These are phyloP conservation scores for Hyphopichia wangnamkhiaoensis DNA, from an alignment of 1,139 yeast genomes.

Conservation along the genomic window DNA sequence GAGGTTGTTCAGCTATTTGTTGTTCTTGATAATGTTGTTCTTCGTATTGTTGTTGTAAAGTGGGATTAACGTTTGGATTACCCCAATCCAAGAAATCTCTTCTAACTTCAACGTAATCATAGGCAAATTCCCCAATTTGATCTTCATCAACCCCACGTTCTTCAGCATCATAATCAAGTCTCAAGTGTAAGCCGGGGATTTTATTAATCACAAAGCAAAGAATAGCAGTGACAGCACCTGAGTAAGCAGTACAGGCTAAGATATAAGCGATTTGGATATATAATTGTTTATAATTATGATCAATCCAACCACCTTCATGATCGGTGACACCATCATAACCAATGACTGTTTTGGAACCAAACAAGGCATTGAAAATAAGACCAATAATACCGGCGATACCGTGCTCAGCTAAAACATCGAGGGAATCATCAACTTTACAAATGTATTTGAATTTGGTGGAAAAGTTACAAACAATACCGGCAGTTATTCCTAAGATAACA, in stretches of 20 bases:
- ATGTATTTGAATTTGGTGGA: constrained; percentile 85
- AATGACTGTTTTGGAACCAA: constrained; percentile 84
- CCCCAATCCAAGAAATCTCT: constrained; percentile 83
- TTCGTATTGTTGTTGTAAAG: not conserved
- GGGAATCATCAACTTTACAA: constrained; percentile 82
- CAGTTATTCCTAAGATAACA: constrained; percentile 74
- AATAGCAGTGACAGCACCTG: constrained; percentile 74
- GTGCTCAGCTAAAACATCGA: constrained; percentile 97
- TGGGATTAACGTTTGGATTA: constrained; percentile 2
- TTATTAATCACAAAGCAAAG: constrained; percentile 72
- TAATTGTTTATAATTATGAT: constrained; percentile 87
- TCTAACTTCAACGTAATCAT: constrained; percentile 95
- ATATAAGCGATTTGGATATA: constrained; percentile 87
- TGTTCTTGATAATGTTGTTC: not conserved
- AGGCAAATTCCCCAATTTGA: constrained; percentile 97
- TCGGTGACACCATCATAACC: constrained; percentile 85
- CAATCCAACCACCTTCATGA: constrained; percentile 90
- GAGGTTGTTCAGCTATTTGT: not conserved
- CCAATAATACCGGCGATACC: constrained; percentile 95
- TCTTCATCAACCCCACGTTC: constrained; percentile 92
- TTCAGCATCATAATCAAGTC: constrained; percentile 85
- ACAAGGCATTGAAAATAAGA: constrained; percentile 79
- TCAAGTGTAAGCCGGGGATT: constrained; percentile 79
- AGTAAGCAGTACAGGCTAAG: constrained; percentile 72
- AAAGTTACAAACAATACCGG: constrained; percentile 87